Conservation (phyloP, 805 yeast genomes). For the Starmerella stellata region DNA sequence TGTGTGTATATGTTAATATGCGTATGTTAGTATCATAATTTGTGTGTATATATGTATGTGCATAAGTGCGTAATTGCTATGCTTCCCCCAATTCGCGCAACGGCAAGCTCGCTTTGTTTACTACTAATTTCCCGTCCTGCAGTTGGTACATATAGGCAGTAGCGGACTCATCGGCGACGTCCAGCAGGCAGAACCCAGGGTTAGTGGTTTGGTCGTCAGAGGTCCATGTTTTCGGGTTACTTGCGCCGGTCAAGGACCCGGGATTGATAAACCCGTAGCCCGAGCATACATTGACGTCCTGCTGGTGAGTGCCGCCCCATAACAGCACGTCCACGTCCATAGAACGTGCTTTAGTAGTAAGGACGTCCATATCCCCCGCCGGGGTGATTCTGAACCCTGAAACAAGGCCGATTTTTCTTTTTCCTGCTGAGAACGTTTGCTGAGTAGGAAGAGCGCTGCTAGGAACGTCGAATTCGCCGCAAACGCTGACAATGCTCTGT, state of each 20-base stretch:
- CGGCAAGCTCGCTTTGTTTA: slow-evolving; percentile 53
- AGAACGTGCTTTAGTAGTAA: slow-evolving; percentile 68
- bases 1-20: too few relatives aligned
- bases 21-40: too few relatives aligned
- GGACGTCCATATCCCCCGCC: slow-evolving; percentile 65
- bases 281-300: slow-evolving; percentile 82
- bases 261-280: slow-evolving; percentile 92
- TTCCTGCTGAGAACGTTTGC: slow-evolving; percentile 47
- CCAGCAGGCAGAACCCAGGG: slow-evolving; percentile 80
- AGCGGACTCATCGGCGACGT: slow-evolving; percentile 61
- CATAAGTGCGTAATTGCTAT: too few relatives aligned
- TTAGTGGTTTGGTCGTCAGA: slow-evolving; percentile 28
- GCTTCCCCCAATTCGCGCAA: too few relatives aligned
- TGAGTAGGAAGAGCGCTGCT: slow-evolving; percentile 36
- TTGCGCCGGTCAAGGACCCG: slow-evolving; percentile 92
- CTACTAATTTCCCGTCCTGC: slow-evolving; percentile 67
- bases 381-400: slow-evolving; percentile 77
- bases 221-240: slow-evolving; percentile 40
- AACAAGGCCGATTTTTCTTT: slow-evolving; percentile 63
- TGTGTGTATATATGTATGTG: too few relatives aligned
- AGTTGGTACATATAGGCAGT: slow-evolving; percentile 72
- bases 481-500: slow-evolving; percentile 40
- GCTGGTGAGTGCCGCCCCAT: slow-evolving; percentile 86
- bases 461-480: slow-evolving; percentile 60
- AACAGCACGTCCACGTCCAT: slow-evolving; percentile 78